phyloP scores from a whole-genome alignment of 2,329 filamentous ascomycete genomes.

The Chaetomium strumarium region DNA sequence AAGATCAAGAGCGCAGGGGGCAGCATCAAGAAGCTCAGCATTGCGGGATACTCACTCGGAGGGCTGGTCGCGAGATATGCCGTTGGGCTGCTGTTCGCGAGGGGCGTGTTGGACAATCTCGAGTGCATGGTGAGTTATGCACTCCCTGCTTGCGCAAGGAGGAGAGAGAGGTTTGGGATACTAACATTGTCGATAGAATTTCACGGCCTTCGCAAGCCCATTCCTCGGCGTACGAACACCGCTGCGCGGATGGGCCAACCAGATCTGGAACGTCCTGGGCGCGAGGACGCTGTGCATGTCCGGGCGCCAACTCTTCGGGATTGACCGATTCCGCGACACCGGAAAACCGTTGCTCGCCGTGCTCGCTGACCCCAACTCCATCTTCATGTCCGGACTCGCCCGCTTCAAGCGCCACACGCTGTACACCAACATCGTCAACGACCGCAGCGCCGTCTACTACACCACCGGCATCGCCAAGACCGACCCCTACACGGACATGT shows the following conservation, averaged over 20 bases:
- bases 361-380: conserved; percentile 74
- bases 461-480: conserved; percentile 72
- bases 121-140: conserved; percentile 60
- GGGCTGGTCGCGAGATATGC: conserved; percentile 83
- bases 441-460: conserved; percentile 75
- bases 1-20: conserved; percentile 56
- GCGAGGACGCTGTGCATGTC: conserved; percentile 75
- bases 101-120: conserved; percentile 71
- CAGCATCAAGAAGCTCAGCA: conserved; percentile 72
- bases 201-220: conserved; percentile 85
- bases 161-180: neutral
- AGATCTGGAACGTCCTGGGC: conserved; percentile 77
- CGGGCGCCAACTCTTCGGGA: conserved; percentile 79
- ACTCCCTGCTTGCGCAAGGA: neutral
- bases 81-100: conserved; percentile 74
- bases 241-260: conserved; percentile 57
- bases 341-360: conserved; percentile 73
- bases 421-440: conserved; percentile 85
- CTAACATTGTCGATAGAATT: conserved; percentile 55
- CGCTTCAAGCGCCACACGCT: conserved; percentile 70
- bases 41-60: conserved; percentile 85
- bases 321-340: conserved; percentile 80
- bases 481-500: conserved; percentile 68
- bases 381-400: conserved; percentile 75
- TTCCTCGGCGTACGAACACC: conserved; percentile 73